Percentiles rank a stretch among this genome's conserved stretches.
Conservation (phyloP, 2,329 filamentous ascomycete genomes). For the Fusarium compactum region DNA sequence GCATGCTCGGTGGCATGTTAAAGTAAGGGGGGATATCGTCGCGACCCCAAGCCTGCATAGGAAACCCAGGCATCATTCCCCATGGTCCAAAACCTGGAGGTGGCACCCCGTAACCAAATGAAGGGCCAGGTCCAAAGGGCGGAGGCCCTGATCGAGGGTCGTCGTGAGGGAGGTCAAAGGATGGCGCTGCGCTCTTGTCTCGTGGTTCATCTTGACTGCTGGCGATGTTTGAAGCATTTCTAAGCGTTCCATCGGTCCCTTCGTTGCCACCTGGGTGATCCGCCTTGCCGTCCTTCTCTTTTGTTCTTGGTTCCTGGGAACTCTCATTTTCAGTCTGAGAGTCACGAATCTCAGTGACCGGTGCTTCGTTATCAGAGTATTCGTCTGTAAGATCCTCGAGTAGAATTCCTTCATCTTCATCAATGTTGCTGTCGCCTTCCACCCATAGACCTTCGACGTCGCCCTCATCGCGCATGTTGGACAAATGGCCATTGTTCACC, state of each 20-base stretch:
- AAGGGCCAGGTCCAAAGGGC: background rate
- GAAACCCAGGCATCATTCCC: constrained; percentile 25
- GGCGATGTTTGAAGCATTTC: background rate
- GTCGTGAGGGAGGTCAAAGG: background rate
- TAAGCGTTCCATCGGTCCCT: background rate
- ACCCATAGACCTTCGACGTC: constrained; percentile 53
- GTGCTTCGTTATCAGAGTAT: constrained; percentile 34
- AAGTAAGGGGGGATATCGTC: constrained; percentile 41
- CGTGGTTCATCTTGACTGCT: background rate
- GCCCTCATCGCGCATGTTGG: constrained; percentile 69
- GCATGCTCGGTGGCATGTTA: constrained; percentile 30
- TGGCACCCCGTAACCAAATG: constrained; percentile 1
- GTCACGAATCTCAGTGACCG: constrained; percentile 22
- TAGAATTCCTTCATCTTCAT: constrained; percentile 53
- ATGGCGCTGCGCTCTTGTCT: background rate
- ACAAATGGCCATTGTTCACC: constrained; percentile 90
- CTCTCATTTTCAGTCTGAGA: constrained; percentile 13
- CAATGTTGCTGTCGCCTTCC: constrained; percentile 49
- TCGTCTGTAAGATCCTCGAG: constrained; percentile 51
- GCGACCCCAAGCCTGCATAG: constrained; percentile 33
- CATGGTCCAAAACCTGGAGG: constrained; percentile 24
- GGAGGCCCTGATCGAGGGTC: background rate
- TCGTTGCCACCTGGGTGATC: background rate
- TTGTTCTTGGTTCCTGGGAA: background rate
- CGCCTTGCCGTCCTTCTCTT: background rate